Conservation (phyloP, 2,329 filamentous ascomycete species). For the Aureobasidium mangrovei region DNA sequence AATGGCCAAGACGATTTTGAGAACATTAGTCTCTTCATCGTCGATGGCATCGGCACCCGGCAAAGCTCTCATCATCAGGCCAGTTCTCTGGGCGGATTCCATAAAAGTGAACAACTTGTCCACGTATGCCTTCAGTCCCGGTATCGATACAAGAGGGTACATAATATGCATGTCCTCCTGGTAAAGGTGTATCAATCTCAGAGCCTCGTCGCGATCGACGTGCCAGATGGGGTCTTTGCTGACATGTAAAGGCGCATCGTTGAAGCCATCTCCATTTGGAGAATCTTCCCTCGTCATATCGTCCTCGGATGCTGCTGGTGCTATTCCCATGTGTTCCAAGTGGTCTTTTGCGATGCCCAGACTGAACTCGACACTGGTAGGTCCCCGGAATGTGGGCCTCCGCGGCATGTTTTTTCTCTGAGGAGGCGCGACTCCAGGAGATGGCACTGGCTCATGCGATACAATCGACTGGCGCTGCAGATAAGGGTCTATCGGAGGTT, state of each 20-base stretch:
- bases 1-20: slow-evolving; percentile 78
- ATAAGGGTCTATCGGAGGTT: slow-evolving; percentile 28
- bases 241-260: slow-evolving; percentile 31
- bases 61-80: slow-evolving; percentile 46
- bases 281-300: slow-evolving; percentile 39
- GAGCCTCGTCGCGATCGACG: slow-evolving; percentile 67
- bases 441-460: slow-evolving; percentile 6
- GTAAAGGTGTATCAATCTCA: slow-evolving; percentile 68
- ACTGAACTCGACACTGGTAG: slow-evolving; percentile 77
- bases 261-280: slow-evolving; percentile 25
- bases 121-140: slow-evolving; percentile 60
- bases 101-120: slow-evolving; percentile 63
- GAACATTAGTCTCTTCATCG: slow-evolving; percentile 57
- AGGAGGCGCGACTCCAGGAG: slow-evolving; percentile 16
- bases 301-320: slow-evolving; percentile 45
- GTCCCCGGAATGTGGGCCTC: slow-evolving; percentile 63
- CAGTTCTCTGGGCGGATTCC: slow-evolving; percentile 53
- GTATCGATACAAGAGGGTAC: slow-evolving; percentile 78
- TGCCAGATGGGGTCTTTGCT: slow-evolving; percentile 71
- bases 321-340: slow-evolving; percentile 81
- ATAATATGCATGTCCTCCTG: slow-evolving; percentile 88
- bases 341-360: slow-evolving; percentile 81
- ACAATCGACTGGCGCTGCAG: slow-evolving; percentile 20
- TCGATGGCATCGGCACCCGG: slow-evolving; percentile 51
- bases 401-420: slow-evolving; percentile 20